These are phyloP conservation scores for Suillus occidentalis DNA, from an alignment of 768 basidiomycete genomes.

Conservation along the genomic window DNA sequence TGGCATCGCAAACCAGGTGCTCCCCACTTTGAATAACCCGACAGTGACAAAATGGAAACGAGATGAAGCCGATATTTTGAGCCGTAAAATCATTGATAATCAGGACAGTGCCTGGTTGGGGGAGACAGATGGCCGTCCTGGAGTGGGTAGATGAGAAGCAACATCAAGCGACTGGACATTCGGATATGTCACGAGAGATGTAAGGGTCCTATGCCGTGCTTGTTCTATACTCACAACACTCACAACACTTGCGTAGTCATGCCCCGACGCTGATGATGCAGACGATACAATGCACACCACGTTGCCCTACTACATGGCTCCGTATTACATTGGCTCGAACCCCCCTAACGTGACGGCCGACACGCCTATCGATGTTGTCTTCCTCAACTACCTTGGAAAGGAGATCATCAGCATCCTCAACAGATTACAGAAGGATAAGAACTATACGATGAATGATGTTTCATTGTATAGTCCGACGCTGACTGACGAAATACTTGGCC, in stretches of 20 bases:
- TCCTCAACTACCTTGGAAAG: conserved; percentile 64
- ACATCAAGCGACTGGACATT: conserved; percentile 53
- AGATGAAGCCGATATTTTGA: conserved; percentile 28
- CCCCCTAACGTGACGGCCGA: conserved; percentile 50
- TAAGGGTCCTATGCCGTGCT: conserved; percentile 30
- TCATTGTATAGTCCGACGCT: conserved; percentile 48
- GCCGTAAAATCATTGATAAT: conserved; percentile 47
- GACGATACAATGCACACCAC: conserved; percentile 71
- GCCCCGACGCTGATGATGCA: conserved; percentile 59
- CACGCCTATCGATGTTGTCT: conserved; percentile 70
- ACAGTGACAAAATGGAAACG: conserved; percentile 39
- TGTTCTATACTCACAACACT: background rate
- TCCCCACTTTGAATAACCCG: conserved; percentile 50
- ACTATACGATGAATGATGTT: conserved; percentile 54
- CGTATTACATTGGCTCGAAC: conserved; percentile 58
- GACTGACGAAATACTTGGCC: conserved; percentile 38
- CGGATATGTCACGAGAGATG: conserved; percentile 76
- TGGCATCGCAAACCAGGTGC: conserved; percentile 49
- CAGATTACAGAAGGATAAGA: conserved; percentile 46
- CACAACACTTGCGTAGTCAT: conserved; percentile 42
- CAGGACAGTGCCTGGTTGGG: conserved; percentile 56
- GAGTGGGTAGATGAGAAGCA: conserved; percentile 33
- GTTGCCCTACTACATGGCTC: conserved; percentile 51
- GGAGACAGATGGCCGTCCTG: conserved; percentile 47
- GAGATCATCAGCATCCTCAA: conserved; percentile 59